phyloP scores from a whole-genome alignment of 2,329 filamentous ascomycete genomes.

The Rutstroemia sp. region DNA sequence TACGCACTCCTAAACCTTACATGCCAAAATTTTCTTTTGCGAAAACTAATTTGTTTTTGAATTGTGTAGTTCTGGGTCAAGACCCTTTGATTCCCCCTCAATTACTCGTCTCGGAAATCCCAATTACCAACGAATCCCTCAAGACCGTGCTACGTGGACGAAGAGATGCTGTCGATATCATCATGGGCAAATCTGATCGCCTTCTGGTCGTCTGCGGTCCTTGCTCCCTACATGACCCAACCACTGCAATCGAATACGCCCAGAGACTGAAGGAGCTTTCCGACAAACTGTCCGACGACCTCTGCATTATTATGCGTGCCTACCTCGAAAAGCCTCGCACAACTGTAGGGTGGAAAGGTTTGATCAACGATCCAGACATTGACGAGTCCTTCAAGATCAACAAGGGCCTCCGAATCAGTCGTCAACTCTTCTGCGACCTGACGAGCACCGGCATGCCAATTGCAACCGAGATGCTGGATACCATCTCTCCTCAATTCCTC shows the following conservation, averaged over 20 bases:
- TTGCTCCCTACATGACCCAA: conserved; percentile 95
- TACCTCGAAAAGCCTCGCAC: conserved; percentile 99
- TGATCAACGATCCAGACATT: conserved; percentile 98
- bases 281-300: conserved; percentile 71
- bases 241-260: conserved; percentile 82
- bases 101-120: conserved; percentile 80
- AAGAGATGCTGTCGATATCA: conserved; percentile 42
- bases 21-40: not conserved
- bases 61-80: conserved; percentile 71
- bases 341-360: conserved; percentile 96
- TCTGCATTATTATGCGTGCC: conserved; percentile 93
- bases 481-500: conserved; percentile 95
- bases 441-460: conserved; percentile 87
- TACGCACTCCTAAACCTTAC: conserved; percentile 27
- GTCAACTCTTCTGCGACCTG: conserved; percentile 87
- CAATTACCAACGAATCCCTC: conserved; percentile 55
- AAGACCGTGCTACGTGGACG: conserved; percentile 66
- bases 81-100: conserved; percentile 87
- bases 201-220: conserved; percentile 92
- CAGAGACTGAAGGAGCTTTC: conserved; percentile 68
- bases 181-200: conserved; percentile 50
- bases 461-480: conserved; percentile 97
- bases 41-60: conserved; percentile 14
- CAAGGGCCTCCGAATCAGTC: conserved; percentile 88
- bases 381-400: conserved; percentile 98